A percentile compares a stretch with the other conserved stretches of the same genome.
Evolutionary conservation across 140 eudicot species (phyloP).

Genomic region (Oenanthe javanica): DNA sequence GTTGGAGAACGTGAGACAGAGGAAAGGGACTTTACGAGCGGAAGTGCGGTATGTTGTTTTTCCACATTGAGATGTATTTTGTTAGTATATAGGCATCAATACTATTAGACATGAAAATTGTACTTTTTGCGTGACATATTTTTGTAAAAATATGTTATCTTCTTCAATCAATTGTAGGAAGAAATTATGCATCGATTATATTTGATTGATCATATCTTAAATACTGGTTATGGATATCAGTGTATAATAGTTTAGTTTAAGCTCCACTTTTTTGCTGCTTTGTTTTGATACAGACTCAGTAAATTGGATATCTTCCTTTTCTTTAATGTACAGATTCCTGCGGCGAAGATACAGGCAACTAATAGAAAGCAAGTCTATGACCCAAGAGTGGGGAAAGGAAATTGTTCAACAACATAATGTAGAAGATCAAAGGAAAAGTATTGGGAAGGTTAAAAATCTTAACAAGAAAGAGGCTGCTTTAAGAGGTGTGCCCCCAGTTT

Average conservation of each 20-base stretch:
- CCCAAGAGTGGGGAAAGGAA: slow-evolving; percentile 22
- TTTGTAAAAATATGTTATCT: background rate
- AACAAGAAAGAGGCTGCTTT: slow-evolving; percentile 26
- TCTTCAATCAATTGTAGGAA: background rate
- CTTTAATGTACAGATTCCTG: slow-evolving; percentile 42
- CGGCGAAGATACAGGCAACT: slow-evolving; percentile 34
- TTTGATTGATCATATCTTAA: background rate
- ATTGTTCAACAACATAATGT: slow-evolving; percentile 13
- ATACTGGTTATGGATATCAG: background rate
- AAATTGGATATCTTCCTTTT: background rate
- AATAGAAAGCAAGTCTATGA: slow-evolving; percentile 24
- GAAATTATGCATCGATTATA: background rate
- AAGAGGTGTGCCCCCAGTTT: slow-evolving; percentile 30
- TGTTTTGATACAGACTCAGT: background rate
- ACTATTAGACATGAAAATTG: background rate
- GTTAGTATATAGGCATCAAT: background rate
- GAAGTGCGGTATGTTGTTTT: slow-evolving; percentile 63
- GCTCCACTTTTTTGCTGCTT: background rate
- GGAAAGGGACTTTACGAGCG: slow-evolving; percentile 49
- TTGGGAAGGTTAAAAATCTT: background rate
- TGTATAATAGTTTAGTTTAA: background rate
- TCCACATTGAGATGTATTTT: background rate
- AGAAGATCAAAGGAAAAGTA: slow-evolving; percentile 10
- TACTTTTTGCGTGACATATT: background rate
- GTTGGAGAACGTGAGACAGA: slow-evolving; percentile 45